Evolutionary conservation across 495 filamentous ascomycete genomes (phyloP).

Genomic region (Penicillium egyptiacum): DNA sequence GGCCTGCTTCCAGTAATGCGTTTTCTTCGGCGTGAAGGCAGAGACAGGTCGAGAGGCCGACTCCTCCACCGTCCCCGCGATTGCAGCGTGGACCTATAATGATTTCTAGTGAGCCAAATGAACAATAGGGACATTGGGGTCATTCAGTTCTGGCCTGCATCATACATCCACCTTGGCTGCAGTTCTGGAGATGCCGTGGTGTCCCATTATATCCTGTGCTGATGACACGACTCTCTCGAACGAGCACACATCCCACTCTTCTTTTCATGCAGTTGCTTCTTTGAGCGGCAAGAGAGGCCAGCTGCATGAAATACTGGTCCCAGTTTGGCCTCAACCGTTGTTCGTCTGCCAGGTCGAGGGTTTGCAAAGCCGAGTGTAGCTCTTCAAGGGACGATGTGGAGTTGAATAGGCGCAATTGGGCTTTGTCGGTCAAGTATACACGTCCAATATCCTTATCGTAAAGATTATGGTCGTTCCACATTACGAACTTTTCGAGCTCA

Average conservation of each 20-base stretch:
- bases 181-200: constrained; percentile 80
- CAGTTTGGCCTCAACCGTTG: constrained; percentile 85
- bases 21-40: constrained; percentile 98
- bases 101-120: constrained; percentile 1
- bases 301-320: constrained; percentile 97
- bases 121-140: not conserved
- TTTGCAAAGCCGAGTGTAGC: constrained; percentile 65
- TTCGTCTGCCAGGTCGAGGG: constrained; percentile 72
- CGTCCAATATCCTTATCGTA: constrained; percentile 67
- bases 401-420: constrained; percentile 84
- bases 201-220: constrained; percentile 98
- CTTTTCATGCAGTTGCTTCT: constrained; percentile 98
- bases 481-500: constrained; percentile 75
- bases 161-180: constrained; percentile 88
- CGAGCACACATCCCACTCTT: constrained; percentile 92
- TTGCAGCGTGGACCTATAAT: constrained; percentile 73
- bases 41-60: constrained; percentile 77
- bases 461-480: constrained; percentile 71
- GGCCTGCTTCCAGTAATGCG: constrained; percentile 87
- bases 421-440: constrained; percentile 70
- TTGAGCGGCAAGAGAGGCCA: constrained; percentile 87
- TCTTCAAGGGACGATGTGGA: constrained; percentile 66
- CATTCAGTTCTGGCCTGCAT: not conserved
- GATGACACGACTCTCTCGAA: constrained; percentile 82
- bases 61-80: constrained; percentile 63